Conservation (phyloP, 305 asterid species). For the Caryopteris hybrid region DNA sequence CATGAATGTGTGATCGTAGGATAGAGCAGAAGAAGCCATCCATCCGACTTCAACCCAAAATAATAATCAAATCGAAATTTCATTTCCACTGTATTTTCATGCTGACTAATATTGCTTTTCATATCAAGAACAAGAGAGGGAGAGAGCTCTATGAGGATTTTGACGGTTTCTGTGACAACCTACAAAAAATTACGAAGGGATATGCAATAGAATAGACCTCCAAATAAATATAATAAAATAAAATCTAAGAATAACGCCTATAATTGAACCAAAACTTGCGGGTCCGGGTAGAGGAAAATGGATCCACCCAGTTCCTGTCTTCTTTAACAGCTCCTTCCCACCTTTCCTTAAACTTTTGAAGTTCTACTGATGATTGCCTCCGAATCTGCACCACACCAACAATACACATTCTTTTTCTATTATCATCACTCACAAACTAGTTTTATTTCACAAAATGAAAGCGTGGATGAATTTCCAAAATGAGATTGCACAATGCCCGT, state of each 20-base stretch:
- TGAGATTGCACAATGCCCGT: no score
- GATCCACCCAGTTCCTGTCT: slow-evolving; percentile 75
- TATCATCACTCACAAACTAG: background rate
- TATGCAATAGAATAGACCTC: background rate
- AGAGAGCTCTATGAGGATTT: background rate
- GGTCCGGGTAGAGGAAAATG: slow-evolving; percentile 32
- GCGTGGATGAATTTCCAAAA: background rate
- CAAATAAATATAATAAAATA: slow-evolving; percentile 11
- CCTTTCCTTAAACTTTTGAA: slow-evolving; percentile 58
- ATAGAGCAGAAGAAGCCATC: no score
- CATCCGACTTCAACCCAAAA: background rate
- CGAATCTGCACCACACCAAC: slow-evolving; percentile 50
- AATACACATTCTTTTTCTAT: background rate
- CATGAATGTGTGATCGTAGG: no score
- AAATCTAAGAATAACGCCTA: slow-evolving; percentile 20
- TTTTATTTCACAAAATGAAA: background rate
- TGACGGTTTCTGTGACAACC: background rate
- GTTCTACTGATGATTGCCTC: slow-evolving; percentile 69
- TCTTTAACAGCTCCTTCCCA: slow-evolving; percentile 74
- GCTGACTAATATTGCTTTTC: background rate
- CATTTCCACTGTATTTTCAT: background rate
- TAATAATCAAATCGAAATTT: background rate
- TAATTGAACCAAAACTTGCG: slow-evolving; percentile 29
- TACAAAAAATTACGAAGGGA: slow-evolving; percentile 15
- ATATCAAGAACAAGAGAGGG: background rate